Evolutionary conservation across 805 yeast genomes (phyloP).

Genomic region (Clavispora vitiphila): DNA sequence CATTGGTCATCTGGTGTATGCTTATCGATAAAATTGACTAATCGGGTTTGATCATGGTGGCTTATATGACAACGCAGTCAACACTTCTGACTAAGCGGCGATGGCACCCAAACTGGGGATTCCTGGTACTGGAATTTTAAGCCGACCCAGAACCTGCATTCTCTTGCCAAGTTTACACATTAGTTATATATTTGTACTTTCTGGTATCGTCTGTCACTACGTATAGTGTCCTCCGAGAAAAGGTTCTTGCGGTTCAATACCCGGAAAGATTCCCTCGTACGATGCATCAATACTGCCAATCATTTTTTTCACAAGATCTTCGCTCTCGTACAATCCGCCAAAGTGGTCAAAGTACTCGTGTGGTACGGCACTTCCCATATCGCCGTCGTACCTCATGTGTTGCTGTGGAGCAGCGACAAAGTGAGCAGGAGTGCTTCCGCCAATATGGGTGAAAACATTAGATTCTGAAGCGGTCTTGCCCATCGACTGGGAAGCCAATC

Average conservation of each 20-base stretch:
- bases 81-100: not conserved
- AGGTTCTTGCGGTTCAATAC: not conserved
- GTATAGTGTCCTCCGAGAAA: not conserved
- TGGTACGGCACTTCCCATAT: not conserved
- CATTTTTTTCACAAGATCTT: constrained; percentile 1
- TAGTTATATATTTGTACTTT: too few species aligned
- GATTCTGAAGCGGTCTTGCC: not conserved
- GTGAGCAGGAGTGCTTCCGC: not conserved
- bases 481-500: not conserved
- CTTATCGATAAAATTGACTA: constrained; percentile 1
- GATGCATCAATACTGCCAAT: constrained; percentile 3
- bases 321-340: not conserved
- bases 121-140: too few species aligned
- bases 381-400: not conserved
- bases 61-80: not conserved
- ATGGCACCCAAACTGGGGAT: too few species aligned
- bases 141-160: too few species aligned
- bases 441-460: not conserved
- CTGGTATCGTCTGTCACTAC: too few species aligned
- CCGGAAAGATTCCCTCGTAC: not conserved
- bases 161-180: too few species aligned
- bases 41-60: not conserved
- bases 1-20: not conserved
- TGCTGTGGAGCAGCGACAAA: not conserved
- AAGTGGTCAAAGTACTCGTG: not conserved